Percentiles rank a stretch among this genome's conserved stretches.
Conservation (phyloP, 2,329 filamentous ascomycete species). For the Helotiales sp. region DNA sequence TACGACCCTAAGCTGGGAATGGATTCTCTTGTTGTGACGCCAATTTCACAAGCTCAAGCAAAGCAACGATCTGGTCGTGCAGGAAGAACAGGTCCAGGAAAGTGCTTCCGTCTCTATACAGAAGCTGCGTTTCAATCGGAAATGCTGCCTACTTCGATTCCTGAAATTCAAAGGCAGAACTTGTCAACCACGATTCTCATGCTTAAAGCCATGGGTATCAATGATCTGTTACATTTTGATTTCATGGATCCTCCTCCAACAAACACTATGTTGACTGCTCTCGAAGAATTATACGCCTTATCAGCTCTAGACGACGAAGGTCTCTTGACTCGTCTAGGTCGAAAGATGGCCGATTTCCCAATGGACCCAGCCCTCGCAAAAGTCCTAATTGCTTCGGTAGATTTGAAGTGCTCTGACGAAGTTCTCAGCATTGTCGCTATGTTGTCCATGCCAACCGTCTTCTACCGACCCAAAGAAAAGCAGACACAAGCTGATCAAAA, state of each 20-base stretch:
- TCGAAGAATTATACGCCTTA: conserved; percentile 92
- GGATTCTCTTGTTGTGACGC: conserved; percentile 93
- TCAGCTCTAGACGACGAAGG: conserved; percentile 94
- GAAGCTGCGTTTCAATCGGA: conserved; percentile 94
- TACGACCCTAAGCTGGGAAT: conserved; percentile 98
- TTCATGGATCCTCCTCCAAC: conserved; percentile 99
- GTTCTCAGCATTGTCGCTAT: conserved; percentile 93
- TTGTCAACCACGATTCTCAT: conserved; percentile 90
- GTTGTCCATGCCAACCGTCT: conserved; percentile 83
- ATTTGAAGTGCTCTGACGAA: conserved; percentile 89
- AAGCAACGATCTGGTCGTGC: conserved; percentile 92
- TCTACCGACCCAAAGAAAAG: conserved; percentile 97
- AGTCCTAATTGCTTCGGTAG: conserved; percentile 82
- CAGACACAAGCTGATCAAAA: conserved; percentile 95
- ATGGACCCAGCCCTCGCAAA: conserved; percentile 96
- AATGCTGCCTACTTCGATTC: conserved; percentile 94
- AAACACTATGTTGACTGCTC: conserved; percentile 93
- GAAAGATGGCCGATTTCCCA: conserved; percentile 98
- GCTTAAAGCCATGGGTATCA: conserved; percentile 99
- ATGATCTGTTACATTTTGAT: conserved; percentile 94
- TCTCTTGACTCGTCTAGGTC: conserved; percentile 82
- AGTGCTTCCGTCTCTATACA: conserved; percentile 93
- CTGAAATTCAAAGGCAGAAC: conserved; percentile 95
- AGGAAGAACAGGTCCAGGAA: conserved; percentile 91
- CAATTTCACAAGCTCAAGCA: conserved; percentile 94